Conservation (phyloP, 805 yeast genomes). For the Cyberlindnera maclurae region DNA sequence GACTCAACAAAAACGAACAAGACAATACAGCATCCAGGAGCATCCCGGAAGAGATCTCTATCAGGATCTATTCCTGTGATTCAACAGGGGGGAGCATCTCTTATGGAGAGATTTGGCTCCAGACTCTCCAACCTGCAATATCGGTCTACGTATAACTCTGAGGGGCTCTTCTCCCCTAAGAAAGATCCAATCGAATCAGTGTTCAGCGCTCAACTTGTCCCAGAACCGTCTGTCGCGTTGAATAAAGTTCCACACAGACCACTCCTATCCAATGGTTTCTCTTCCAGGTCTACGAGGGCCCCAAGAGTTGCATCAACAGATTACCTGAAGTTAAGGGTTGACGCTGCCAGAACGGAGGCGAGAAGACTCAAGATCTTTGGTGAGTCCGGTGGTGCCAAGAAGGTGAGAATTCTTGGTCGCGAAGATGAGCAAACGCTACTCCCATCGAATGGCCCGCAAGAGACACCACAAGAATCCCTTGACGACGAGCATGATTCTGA, state of each 20-base stretch:
- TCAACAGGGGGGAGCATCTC: slow-evolving; percentile 17
- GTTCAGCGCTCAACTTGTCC: slow-evolving; percentile 10
- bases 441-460: not conserved
- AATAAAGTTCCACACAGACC: slow-evolving; percentile 5
- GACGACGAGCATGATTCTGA: not conserved
- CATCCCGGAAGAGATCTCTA: slow-evolving; percentile 20
- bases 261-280: slow-evolving; percentile 9
- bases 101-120: slow-evolving; percentile 31
- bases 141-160: slow-evolving; percentile 23
- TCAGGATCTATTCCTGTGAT: slow-evolving; percentile 16
- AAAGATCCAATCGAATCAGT: slow-evolving; percentile 19
- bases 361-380: slow-evolving; percentile 33
- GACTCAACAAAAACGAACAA: slow-evolving; percentile 22
- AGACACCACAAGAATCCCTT: not conserved
- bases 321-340: slow-evolving; percentile 30
- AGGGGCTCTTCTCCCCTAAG: slow-evolving; percentile 31
- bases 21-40: slow-evolving; percentile 4
- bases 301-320: slow-evolving; percentile 16
- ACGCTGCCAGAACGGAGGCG: slow-evolving; percentile 36
- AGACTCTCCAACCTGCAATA: slow-evolving; percentile 25
- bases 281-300: slow-evolving; percentile 24
- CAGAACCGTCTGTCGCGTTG: slow-evolving; percentile 2
- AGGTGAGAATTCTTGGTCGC: slow-evolving; percentile 22
- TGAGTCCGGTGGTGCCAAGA: slow-evolving; percentile 21
- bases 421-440: slow-evolving; percentile 8